phyloP scores from a whole-genome alignment of 495 filamentous ascomycete genomes.

The Penicillium longicatenatum region DNA sequence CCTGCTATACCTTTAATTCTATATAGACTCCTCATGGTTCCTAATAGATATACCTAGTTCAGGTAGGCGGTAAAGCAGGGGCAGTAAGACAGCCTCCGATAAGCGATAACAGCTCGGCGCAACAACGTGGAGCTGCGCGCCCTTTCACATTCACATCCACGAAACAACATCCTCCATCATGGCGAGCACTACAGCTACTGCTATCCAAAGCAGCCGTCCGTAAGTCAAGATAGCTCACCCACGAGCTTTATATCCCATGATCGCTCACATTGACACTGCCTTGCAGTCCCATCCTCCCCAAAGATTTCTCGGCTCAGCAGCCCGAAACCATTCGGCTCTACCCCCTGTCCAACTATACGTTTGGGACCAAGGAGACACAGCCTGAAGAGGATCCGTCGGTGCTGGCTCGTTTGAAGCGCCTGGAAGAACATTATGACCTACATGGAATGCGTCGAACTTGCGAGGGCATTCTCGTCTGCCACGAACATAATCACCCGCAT shows the following conservation, averaged over 20 bases:
- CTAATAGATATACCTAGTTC: not conserved
- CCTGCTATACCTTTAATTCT: no score
- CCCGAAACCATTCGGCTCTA: conserved; percentile 90
- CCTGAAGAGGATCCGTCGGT: conserved; percentile 98
- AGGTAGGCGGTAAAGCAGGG: conserved; percentile 16
- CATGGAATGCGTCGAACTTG: conserved; percentile 97
- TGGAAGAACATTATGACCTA: conserved; percentile 89
- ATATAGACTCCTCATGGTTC: no score
- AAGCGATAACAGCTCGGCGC: conserved; percentile 21
- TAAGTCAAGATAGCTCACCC: conserved; percentile 28
- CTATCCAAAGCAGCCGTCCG: conserved; percentile 72
- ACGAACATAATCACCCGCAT: conserved; percentile 98
- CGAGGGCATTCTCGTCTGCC: conserved; percentile 94
- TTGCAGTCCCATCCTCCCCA: conserved; percentile 71
- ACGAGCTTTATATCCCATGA: not conserved
- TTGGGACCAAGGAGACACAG: conserved; percentile 96
- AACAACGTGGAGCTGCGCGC: conserved; percentile 1
- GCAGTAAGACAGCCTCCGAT: conserved; percentile 9
- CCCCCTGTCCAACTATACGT: conserved; percentile 97
- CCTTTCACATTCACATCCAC: conserved; percentile 4
- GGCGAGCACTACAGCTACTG: conserved; percentile 71
- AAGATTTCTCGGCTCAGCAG: conserved; percentile 84
- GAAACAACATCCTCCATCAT: conserved; percentile 44
- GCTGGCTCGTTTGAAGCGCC: conserved; percentile 82
- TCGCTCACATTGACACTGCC: conserved; percentile 8